phyloP scores from a whole-genome alignment of 495 filamentous ascomycete species.

The Xylaria intraflava region DNA sequence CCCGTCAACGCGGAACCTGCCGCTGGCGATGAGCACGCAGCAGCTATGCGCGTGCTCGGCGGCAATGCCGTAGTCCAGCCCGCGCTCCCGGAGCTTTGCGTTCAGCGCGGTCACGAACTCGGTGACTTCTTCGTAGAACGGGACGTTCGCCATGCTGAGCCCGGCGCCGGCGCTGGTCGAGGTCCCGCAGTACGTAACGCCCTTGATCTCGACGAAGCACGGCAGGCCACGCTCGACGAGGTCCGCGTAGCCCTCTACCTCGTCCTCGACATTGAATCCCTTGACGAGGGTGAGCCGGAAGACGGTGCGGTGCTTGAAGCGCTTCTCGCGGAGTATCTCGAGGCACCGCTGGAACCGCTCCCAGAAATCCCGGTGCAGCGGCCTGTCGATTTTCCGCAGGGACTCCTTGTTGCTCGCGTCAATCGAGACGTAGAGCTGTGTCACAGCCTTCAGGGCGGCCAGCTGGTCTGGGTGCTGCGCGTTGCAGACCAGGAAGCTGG shows the following conservation, averaged over 20 bases:
- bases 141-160: constrained; percentile 90
- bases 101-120: constrained; percentile 72
- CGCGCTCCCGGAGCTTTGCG: constrained; percentile 55
- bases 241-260: constrained; percentile 83
- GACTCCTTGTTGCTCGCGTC: constrained; percentile 89
- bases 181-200: constrained; percentile 94
- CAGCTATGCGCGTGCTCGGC: constrained; percentile 94
- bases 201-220: constrained; percentile 90
- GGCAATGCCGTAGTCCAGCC: constrained; percentile 78
- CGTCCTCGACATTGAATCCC: constrained; percentile 88
- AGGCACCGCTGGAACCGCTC: constrained; percentile 86
- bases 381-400: constrained; percentile 78
- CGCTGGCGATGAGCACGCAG: constrained; percentile 77
- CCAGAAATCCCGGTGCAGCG: constrained; percentile 95
- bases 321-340: constrained; percentile 76
- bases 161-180: constrained; percentile 72
- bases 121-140: constrained; percentile 83
- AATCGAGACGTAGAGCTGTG: constrained; percentile 92
- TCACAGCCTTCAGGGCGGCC: constrained; percentile 70
- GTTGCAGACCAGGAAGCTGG: constrained; percentile 93
- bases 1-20: constrained; percentile 61
- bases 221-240: constrained; percentile 78
- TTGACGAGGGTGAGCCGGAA: constrained; percentile 95
- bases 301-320: constrained; percentile 80
- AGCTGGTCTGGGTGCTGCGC: constrained; percentile 96